phyloP scores from a whole-genome alignment of 1,284 basidiomycete genomes.

The Sporisorium exsertum region DNA sequence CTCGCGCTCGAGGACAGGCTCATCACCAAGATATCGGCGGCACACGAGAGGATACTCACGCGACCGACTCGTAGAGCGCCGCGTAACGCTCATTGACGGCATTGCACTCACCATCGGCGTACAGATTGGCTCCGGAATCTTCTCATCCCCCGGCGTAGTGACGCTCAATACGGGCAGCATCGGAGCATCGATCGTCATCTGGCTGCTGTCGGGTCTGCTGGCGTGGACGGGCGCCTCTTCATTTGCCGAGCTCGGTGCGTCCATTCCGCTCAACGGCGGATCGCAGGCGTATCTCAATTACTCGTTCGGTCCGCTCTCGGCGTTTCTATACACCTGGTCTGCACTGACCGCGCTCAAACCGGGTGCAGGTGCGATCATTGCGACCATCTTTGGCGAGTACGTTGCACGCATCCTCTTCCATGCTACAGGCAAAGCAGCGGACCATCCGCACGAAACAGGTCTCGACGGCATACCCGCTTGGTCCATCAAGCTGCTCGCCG shows the following conservation, averaged over 20 bases:
- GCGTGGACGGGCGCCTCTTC: slow-evolving; percentile 73
- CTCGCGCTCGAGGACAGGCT: slow-evolving; percentile 6
- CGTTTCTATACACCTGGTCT: slow-evolving; percentile 73
- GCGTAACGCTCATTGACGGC: slow-evolving; percentile 44
- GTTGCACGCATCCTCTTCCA: slow-evolving; percentile 75
- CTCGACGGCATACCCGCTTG: slow-evolving; percentile 83
- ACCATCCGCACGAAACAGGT: slow-evolving; percentile 78
- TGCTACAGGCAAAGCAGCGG: slow-evolving; percentile 68
- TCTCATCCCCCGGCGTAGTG: slow-evolving; percentile 67
- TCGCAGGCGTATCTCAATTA: slow-evolving; percentile 77
- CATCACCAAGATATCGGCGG: slow-evolving; percentile 6
- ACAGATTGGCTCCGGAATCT: slow-evolving; percentile 67
- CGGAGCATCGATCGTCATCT: slow-evolving; percentile 63
- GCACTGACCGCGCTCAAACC: slow-evolving; percentile 71
- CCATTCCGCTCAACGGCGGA: slow-evolving; percentile 73
- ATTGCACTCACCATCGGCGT: slow-evolving; percentile 64
- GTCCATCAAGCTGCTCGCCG: slow-evolving; percentile 90
- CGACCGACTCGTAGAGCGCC: slow-evolving; percentile 16
- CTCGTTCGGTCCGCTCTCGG: slow-evolving; percentile 78
- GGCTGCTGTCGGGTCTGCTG: slow-evolving; percentile 60
- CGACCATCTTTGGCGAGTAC: slow-evolving; percentile 78
- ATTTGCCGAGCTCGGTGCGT: slow-evolving; percentile 74
- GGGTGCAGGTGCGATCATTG: slow-evolving; percentile 74
- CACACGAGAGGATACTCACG: slow-evolving; percentile 26
- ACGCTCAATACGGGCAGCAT: slow-evolving; percentile 65